Evolutionary conservation across 139 green algal species (phyloP).

Genomic region (Monoraphidium neglectum): DNA sequence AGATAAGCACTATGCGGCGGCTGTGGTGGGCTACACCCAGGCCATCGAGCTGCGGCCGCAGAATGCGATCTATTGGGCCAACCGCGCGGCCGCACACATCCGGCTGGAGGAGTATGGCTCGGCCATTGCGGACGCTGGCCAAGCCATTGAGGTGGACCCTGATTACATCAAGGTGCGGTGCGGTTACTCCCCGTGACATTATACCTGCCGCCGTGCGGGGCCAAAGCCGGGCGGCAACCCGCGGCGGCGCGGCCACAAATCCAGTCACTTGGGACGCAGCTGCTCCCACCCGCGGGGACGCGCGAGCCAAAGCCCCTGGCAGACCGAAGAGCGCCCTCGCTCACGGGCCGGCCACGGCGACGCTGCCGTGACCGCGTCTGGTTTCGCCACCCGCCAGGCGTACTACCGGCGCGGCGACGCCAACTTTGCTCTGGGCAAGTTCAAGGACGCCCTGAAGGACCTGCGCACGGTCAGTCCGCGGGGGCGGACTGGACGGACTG

Average conservation of each 20-base stretch:
- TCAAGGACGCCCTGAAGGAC: conserved; percentile 91
- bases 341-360: background rate
- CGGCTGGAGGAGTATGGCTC: conserved; percentile 91
- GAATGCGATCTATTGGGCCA: conserved; percentile 78
- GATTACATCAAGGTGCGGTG: conserved; percentile 82
- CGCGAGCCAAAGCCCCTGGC: too few relatives aligned
- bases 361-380: conserved; percentile 2
- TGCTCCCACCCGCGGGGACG: too few relatives aligned
- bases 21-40: conserved; percentile 82
- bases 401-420: conserved; percentile 95
- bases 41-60: conserved; percentile 78
- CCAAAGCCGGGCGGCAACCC: too few relatives aligned
- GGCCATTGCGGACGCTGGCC: conserved; percentile 87
- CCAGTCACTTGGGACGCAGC: too few relatives aligned
- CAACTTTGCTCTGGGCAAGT: conserved; percentile 85
- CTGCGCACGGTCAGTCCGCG: conserved; percentile 67
- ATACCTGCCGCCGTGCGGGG: too few relatives aligned
- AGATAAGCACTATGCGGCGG: conserved; percentile 85
- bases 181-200: too few relatives aligned
- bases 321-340: background rate
- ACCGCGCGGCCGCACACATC: conserved; percentile 88
- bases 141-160: conserved; percentile 85
- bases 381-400: conserved; percentile 55
- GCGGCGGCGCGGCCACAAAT: too few relatives aligned
- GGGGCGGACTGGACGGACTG: too few relatives aligned